A percentile compares a stretch with the other conserved stretches of the same genome.
phyloP scores from a whole-genome alignment of 257 asterid species.

The Lantana camara region DNA sequence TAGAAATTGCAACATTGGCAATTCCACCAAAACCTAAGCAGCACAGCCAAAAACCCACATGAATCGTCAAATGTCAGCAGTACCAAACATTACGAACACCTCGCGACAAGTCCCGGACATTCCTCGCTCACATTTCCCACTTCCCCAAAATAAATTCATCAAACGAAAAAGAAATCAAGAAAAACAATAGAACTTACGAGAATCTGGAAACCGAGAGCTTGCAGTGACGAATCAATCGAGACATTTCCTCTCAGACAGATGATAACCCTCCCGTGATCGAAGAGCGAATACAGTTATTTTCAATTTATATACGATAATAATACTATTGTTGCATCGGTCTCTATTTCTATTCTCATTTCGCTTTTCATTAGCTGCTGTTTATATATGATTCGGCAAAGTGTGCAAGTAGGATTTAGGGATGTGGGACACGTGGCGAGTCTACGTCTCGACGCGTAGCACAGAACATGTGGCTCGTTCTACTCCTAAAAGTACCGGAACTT shows the following conservation, averaged over 20 bases:
- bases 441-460: constrained; percentile 21
- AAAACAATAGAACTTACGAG: constrained; percentile 41
- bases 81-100: constrained; percentile 1
- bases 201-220: constrained; percentile 48
- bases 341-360: neutral
- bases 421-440: constrained; percentile 35
- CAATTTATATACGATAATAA: neutral
- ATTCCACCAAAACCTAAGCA: neutral
- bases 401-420: neutral
- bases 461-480: constrained; percentile 42
- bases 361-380: neutral
- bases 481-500: constrained; percentile 20
- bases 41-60: neutral
- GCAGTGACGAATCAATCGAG: constrained; percentile 66
- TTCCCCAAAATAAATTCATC: constrained; percentile 1
- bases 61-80: neutral
- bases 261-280: constrained; percentile 20
- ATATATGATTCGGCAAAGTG: neutral
- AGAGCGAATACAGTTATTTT: neutral
- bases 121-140: neutral
- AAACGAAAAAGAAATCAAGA: neutral
- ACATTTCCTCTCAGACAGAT: constrained; percentile 40
- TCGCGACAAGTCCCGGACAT: neutral
- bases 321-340: neutral
- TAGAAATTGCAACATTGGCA: neutral